Evolutionary conservation across 495 filamentous ascomycete species (phyloP), one percentile per base, ranked within the genome.

Genomic region (Penicillium coprophilum): DNA sequence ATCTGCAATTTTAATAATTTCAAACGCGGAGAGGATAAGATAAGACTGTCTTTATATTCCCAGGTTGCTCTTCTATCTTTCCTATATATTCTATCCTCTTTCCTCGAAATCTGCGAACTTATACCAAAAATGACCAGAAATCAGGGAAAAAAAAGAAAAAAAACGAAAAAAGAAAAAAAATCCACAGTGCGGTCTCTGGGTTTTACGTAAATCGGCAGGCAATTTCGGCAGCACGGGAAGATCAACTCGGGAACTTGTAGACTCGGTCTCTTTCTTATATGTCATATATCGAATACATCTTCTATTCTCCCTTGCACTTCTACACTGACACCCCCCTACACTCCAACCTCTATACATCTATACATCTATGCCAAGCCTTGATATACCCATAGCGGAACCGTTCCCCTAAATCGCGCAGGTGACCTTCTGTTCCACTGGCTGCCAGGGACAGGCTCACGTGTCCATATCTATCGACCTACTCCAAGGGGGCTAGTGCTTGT

Each of bases 191-290:
- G 44, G 46, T 55, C 57, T 50, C 61, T 27, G 63, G 66, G 15
- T 61, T 68, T 71, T 71, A 71, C 69, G 69, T 71, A 71, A 71
- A 68, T 66, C 63, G 60, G 63, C 58, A 50, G 30, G 38, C 46
- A 36, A 17, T 38, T 57, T 63, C 62, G 65, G 65, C 62, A 46
- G 50, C 45, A 57, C 57, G 61, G 61, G 62, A 59, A 59, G 58
- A 61, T 65, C 59, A 27, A 27, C 38, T 64, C 61, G 53, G 58
- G 55, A 53, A 55, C 57, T 52, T 46, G 4, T 27, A 27, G 13
- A n/a, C 27, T 46, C 10, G 30, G 30, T 32, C 4, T 27, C 24
- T 27, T 4, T 2, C 7, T 27, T 27, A 27, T n/a, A n/a, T n/a
- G n/a, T n/a, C n/a, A n/a, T n/a, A n/a, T n/a, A n/a, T n/a, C n/a